Base-by-base conservation (phyloP, 306 rosid species). In the Myrica gale region DNA sequence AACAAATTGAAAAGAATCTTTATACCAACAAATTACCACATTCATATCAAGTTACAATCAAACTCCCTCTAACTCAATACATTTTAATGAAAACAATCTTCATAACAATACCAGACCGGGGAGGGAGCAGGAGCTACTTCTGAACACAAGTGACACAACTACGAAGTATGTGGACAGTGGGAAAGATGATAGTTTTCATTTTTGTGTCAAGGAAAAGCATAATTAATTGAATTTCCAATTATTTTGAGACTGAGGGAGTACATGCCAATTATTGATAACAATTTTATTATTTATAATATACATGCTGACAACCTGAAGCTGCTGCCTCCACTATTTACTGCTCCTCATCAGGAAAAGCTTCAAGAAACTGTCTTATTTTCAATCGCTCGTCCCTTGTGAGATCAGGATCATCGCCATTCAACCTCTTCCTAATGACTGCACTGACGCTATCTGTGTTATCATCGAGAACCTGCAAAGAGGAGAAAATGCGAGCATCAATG, bases 281-380 rank as follows among this genome's bases (percentile, higher is more conserved):
- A 13, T 4, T 41, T 17, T 42, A 16, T 41, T 68, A 51, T 46
- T 19, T 37, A 9, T 79, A 17, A 42, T 80, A 62, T 76, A 81
- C 89, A 87, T 63, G 71, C 68, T 20, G 57, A 50, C 74, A n/a
- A 5, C 72, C 42, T 39, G 70, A 66, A 71, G 41, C 69, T 20
- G 41, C 69, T 20, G 20, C 32, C 15, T 41, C 54, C 57, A 69
- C 23, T 45, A 65, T 82, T 88, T 76, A 91, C 54, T 61, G 72
- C 48, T 76, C 86, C 53, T 84, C 91, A 69, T 82, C 79, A 15
- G 93, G 87, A 81, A 16, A 71, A 82, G 89, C 74, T 79, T 92
- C 91, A 53, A 96, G 89, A 77, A 87, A 89, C 80, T 75, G 85
- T 74, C 77, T 86, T 82, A 90, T 90, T 68, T 72, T 90, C 76